These are phyloP conservation scores for Pyrenophora seminiperda DNA, from an alignment of 2,329 filamentous ascomycete species.

Conservation along the genomic window DNA sequence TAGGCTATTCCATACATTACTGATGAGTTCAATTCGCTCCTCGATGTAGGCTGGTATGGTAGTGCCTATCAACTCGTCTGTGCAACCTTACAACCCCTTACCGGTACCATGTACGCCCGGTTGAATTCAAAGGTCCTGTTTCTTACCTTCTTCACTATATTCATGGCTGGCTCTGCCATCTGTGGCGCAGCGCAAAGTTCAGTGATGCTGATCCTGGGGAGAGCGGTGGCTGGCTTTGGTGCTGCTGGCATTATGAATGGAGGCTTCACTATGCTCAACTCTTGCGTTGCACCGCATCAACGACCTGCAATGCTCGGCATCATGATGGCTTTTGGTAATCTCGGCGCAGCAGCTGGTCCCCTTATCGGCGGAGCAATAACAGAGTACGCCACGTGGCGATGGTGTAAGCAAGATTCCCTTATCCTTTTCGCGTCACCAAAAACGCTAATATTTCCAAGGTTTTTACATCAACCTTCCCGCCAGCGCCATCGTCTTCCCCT, in stretches of 20 bases:
- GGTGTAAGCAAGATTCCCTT: constrained; percentile 36
- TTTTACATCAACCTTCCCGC: constrained; percentile 48
- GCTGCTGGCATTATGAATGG: constrained; percentile 43
- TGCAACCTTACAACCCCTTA: constrained; percentile 12
- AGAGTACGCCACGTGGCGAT: constrained; percentile 53
- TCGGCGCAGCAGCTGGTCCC: constrained; percentile 52
- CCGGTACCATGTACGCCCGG: constrained; percentile 23
- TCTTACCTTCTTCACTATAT: constrained; percentile 6
- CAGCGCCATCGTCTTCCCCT: constrained; percentile 44
- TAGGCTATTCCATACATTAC: constrained; percentile 1
- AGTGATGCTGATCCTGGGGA: constrained; percentile 18
- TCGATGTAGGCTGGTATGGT: not conserved
- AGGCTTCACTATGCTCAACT: constrained; percentile 27
- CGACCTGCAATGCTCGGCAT: constrained; percentile 53
- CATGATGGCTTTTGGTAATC: constrained; percentile 27
- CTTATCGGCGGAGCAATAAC: constrained; percentile 56
- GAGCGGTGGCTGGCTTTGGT: constrained; percentile 21
- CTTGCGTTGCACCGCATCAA: constrained; percentile 47
- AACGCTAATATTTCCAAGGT: constrained; percentile 15
- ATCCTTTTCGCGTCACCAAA: not conserved
- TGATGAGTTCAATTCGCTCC: not conserved
- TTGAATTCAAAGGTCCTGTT: constrained; percentile 10
- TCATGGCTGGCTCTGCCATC: constrained; percentile 20
- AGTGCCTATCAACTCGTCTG: not conserved
- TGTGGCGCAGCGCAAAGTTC: constrained; percentile 23